A percentile compares a stretch with the other conserved stretches of the same genome.
These are phyloP conservation scores for Pisolithus microcarpus DNA, from an alignment of 768 basidiomycete species.

Conservation along the genomic window DNA sequence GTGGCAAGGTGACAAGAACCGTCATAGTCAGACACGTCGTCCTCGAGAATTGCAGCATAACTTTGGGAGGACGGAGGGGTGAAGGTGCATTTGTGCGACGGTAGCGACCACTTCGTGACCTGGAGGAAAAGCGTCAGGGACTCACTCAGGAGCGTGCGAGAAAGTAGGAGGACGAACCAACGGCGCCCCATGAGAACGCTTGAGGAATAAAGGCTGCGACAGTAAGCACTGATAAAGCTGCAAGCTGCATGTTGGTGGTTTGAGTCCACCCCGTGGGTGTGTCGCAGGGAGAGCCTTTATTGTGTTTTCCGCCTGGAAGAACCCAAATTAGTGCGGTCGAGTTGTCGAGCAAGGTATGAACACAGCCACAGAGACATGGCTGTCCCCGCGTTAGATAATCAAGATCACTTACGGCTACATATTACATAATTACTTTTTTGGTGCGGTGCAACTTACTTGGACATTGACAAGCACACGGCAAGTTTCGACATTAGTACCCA, in stretches of 20 bases:
- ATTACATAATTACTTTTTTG: no score
- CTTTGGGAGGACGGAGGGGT: constrained; percentile 58
- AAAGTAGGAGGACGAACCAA: constrained; percentile 19
- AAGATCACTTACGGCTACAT: no score
- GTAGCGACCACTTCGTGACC: constrained; percentile 93
- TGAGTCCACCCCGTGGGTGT: background rate
- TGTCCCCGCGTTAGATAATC: constrained; percentile 9
- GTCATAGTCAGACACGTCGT: constrained; percentile 25
- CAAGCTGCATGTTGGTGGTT: constrained; percentile 19
- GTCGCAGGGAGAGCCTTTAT: background rate
- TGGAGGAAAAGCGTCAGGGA: constrained; percentile 15
- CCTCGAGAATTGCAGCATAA: constrained; percentile 64
- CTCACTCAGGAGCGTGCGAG: background rate
- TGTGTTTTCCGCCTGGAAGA: background rate
- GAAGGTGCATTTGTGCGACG: constrained; percentile 87
- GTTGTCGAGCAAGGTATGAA: no score
- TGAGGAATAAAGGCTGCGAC: constrained; percentile 20
- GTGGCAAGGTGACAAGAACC: constrained; percentile 70
- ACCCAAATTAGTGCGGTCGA: background rate
- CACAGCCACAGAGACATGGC: no score
- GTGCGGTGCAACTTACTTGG: no score
- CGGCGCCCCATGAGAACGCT: constrained; percentile 35
- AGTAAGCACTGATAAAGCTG: constrained; percentile 4
- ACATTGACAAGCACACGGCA: no score
- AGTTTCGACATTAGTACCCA: no score